These are phyloP conservation scores for Thalassiosira hispida DNA, from an alignment of 352 stramenopile genomes.

Conservation along the genomic window DNA sequence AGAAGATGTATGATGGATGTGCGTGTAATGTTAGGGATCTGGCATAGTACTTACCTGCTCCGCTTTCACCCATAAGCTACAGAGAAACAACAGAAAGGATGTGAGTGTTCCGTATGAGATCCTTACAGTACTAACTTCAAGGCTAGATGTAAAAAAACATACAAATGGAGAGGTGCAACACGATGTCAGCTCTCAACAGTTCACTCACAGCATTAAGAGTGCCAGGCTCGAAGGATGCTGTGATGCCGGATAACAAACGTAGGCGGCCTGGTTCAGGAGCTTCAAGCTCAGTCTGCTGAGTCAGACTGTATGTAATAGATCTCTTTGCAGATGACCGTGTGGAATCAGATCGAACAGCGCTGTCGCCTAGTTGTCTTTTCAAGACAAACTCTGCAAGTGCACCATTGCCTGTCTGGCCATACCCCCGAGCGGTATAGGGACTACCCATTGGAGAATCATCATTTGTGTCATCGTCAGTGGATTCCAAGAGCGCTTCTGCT, in stretches of 20 bases:
- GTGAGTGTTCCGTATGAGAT: too few relatives aligned
- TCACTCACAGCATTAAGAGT: slow-evolving; percentile 86
- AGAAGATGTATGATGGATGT: background rate
- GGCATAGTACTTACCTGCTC: slow-evolving; percentile 33
- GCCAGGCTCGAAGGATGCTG: slow-evolving; percentile 9
- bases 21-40: background rate
- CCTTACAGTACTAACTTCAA: background rate
- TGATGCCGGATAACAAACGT: slow-evolving; percentile 1
- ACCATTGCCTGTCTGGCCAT: slow-evolving; percentile 15
- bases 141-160: background rate
- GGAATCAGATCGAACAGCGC: background rate
- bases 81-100: background rate
- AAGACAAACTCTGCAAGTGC: background rate
- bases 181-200: slow-evolving; percentile 59
- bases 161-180: background rate
- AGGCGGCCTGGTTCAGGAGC: background rate
- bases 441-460: background rate
- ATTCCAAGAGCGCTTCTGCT: background rate
- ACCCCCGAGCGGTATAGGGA: slow-evolving; percentile 11
- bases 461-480: slow-evolving; percentile 1
- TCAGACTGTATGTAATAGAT: background rate
- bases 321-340: too few relatives aligned
- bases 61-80: slow-evolving; percentile 42
- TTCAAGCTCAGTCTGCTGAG: background rate
- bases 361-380: background rate